Percentiles rank a stretch among this genome's conserved stretches.
Conservation (phyloP, 805 yeast genomes). For the Lipomyces lipofer region DNA sequence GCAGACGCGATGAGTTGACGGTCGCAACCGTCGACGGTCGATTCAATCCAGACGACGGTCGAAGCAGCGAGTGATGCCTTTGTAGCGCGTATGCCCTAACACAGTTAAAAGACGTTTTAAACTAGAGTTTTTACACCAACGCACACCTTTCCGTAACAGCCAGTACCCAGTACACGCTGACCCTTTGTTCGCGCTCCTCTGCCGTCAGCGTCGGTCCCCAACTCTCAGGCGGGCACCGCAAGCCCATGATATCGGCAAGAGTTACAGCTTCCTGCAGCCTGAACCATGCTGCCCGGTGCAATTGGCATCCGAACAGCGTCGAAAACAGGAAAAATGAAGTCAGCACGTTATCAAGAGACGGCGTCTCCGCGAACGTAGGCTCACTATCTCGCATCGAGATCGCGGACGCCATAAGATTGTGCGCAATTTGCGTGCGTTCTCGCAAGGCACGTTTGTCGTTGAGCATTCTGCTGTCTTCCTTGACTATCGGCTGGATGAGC, state of each 20-base stretch:
- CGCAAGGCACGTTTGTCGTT: background rate
- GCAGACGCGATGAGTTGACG: background rate
- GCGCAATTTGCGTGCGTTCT: slow-evolving; percentile 3
- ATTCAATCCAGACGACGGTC: background rate
- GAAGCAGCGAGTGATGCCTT: background rate
- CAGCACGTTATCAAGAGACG: slow-evolving; percentile 8
- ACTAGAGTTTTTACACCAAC: background rate
- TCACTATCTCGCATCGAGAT: slow-evolving; percentile 5
- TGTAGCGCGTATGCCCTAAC: background rate
- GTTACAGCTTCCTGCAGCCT: slow-evolving; percentile 18
- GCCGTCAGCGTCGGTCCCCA: slow-evolving; percentile 4
- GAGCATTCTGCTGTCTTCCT: background rate
- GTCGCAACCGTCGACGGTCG: background rate
- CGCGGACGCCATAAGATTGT: slow-evolving; percentile 1
- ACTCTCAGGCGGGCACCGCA: background rate
- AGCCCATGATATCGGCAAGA: slow-evolving; percentile 13
- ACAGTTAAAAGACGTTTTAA: background rate
- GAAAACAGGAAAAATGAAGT: slow-evolving; percentile 11
- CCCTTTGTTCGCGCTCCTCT: slow-evolving; percentile 1
- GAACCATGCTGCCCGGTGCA: slow-evolving; percentile 17
- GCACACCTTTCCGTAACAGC: slow-evolving; percentile 18
- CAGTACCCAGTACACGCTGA: background rate
- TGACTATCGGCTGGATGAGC: slow-evolving; percentile 4
- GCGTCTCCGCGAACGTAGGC: background rate
- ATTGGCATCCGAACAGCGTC: slow-evolving; percentile 8